Conservation (phyloP, 345 rosid species). For the Eucalyptus marginata region DNA sequence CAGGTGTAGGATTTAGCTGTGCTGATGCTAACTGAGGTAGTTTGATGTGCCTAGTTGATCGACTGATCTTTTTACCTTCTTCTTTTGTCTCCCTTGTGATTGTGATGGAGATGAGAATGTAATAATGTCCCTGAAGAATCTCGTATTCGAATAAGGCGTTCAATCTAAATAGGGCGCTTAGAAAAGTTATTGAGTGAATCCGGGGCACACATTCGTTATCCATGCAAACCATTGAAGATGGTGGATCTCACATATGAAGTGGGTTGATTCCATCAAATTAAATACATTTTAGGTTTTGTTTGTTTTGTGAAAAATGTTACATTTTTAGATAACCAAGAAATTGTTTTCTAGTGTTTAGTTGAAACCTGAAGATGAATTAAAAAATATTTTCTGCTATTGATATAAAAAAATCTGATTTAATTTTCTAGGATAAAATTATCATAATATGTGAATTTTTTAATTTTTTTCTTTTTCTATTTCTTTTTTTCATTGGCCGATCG, state of each 20-base stretch:
- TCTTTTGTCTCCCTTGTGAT: neutral
- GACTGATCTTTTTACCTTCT: neutral
- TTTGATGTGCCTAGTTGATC: neutral
- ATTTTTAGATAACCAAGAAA: neutral
- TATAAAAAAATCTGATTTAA: no score
- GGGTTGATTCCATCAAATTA: neutral
- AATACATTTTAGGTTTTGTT: neutral
- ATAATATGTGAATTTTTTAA: no score
- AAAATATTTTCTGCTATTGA: accelerated
- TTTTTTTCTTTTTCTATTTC: no score
- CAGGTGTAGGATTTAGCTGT: neutral
- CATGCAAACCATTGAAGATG: neutral
- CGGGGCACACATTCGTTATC: neutral
- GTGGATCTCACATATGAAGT: neutral
- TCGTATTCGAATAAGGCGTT: neutral
- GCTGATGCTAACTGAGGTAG: neutral
- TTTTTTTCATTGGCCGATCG: no score
- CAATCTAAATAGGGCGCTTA: neutral
- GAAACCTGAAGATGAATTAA: no score
- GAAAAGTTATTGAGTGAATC: neutral
- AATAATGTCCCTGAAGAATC: neutral
- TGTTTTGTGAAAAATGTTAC: neutral
- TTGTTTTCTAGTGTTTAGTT: accelerated
- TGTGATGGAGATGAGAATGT: neutral
- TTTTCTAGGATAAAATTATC: no score